A percentile compares a stretch with the other conserved stretches of the same genome.
Conservation (phyloP, 78 protist genomes). For the Planoprotostelium fungivorum region DNA sequence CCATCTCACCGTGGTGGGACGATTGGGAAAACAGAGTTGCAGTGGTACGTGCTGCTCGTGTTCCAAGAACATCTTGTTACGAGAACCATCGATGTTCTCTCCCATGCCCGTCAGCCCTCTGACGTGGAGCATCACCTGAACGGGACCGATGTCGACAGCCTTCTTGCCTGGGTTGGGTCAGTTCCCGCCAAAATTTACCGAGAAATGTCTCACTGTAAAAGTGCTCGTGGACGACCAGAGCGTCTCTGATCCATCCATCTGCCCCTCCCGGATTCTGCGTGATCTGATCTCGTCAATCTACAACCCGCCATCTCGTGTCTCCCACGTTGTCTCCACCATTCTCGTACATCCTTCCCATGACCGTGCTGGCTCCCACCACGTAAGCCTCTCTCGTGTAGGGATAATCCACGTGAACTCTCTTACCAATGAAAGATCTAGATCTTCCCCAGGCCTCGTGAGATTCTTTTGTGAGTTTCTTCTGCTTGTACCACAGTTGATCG, state of each 20-base stretch:
- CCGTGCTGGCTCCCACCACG: conserved; percentile 9
- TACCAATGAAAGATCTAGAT: conserved; percentile 15
- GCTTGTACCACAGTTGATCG: neutral
- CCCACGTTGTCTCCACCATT: neutral
- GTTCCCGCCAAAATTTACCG: too few relatives aligned
- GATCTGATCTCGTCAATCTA: neutral
- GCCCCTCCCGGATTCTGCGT: neutral
- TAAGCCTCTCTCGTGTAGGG: conserved; percentile 45
- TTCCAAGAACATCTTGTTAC: neutral
- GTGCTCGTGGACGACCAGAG: neutral
- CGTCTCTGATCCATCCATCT: neutral
- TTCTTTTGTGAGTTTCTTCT: neutral
- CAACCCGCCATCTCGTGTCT: neutral
- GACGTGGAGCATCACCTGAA: neutral
- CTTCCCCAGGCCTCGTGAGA: neutral
- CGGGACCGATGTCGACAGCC: neutral
- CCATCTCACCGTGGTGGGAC: neutral
- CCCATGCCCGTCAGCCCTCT: neutral
- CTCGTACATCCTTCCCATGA: neutral
- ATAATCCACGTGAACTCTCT: conserved; percentile 33
- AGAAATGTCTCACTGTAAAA: too few relatives aligned
- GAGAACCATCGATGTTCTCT: neutral
- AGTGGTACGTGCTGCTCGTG: neutral
- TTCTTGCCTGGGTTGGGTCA: too few relatives aligned
- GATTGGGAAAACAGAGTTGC: neutral